Conservation (phyloP, 2,329 filamentous ascomycete species). For the Colletotrichum ledebouriae region DNA sequence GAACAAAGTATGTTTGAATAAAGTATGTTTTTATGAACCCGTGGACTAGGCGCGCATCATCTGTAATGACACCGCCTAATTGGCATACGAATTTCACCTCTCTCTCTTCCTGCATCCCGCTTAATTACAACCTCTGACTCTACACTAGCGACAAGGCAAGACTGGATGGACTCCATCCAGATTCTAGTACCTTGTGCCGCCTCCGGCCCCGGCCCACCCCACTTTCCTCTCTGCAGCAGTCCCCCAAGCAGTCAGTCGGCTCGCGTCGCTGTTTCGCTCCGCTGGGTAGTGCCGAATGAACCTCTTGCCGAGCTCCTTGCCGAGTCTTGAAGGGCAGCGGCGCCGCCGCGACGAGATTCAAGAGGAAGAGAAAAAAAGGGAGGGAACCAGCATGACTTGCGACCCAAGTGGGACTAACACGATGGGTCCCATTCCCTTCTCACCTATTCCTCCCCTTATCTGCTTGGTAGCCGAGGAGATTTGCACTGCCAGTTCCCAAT, state of each 20-base stretch:
- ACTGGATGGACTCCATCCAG: background rate
- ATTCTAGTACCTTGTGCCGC: constrained; percentile 28
- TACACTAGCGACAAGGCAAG: background rate
- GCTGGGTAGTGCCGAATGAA: too few species aligned
- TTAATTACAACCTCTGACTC: background rate
- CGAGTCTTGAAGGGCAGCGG: constrained; percentile 3
- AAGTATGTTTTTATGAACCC: constrained; percentile 1
- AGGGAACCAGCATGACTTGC: constrained; percentile 22
- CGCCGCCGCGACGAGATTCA: background rate
- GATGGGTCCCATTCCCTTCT: background rate
- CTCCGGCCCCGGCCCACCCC: constrained; percentile 20
- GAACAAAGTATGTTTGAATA: background rate
- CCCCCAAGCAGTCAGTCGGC: too few species aligned
- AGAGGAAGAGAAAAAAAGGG: background rate
- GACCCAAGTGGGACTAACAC: constrained; percentile 37
- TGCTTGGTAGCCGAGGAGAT: constrained; percentile 39
- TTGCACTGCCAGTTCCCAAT: constrained; percentile 29
- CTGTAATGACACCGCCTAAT: constrained; percentile 34
- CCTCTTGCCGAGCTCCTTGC: constrained; percentile 26
- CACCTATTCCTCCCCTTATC: constrained; percentile 21
- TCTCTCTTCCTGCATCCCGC: too few species aligned
- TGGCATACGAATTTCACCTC: constrained; percentile 5
- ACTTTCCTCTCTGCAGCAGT: background rate
- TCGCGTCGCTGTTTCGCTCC: too few species aligned
- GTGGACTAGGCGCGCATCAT: background rate